Percentiles rank a stretch among this genome's conserved stretches.
phyloP scores from a whole-genome alignment of 1,139 yeast species.

The Candida freyschussii region DNA sequence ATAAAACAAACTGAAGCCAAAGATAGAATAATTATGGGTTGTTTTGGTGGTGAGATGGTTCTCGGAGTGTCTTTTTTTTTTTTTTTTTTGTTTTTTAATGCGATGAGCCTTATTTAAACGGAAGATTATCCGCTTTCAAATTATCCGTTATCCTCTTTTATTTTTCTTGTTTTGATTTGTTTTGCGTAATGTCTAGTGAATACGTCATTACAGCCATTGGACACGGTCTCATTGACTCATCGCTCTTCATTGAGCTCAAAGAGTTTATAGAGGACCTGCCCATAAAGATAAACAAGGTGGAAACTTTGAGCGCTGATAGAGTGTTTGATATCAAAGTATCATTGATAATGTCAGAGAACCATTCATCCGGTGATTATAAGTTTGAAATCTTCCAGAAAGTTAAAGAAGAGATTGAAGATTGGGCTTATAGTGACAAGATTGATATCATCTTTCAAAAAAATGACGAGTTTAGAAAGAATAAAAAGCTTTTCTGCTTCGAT shows the following conservation, averaged over 20 bases:
- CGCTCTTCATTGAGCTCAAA: constrained; percentile 18
- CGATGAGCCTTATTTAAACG: no score
- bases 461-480: constrained; percentile 40
- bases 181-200: no score
- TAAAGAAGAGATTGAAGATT: constrained; percentile 24
- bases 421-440: constrained; percentile 22
- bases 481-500: constrained; percentile 79
- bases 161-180: no score
- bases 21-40: not conserved
- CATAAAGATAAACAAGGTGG: constrained; percentile 22
- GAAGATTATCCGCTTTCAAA: no score
- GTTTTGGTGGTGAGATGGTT: no score
- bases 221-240: constrained; percentile 12
- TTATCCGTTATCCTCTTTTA: no score
- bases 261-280: constrained; percentile 26
- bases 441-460: constrained; percentile 46
- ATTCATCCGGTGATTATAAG: constrained; percentile 11
- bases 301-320: constrained; percentile 27
- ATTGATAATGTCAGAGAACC: constrained; percentile 14
- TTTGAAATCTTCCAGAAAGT: constrained; percentile 15
- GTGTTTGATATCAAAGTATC: constrained; percentile 30
- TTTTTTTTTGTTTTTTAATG: no score
- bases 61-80: no score
- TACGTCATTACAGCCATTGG: constrained; percentile 24
- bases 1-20: not conserved